phyloP scores from a whole-genome alignment of 331 rosid species.

The Stylosanthes scabra region DNA sequence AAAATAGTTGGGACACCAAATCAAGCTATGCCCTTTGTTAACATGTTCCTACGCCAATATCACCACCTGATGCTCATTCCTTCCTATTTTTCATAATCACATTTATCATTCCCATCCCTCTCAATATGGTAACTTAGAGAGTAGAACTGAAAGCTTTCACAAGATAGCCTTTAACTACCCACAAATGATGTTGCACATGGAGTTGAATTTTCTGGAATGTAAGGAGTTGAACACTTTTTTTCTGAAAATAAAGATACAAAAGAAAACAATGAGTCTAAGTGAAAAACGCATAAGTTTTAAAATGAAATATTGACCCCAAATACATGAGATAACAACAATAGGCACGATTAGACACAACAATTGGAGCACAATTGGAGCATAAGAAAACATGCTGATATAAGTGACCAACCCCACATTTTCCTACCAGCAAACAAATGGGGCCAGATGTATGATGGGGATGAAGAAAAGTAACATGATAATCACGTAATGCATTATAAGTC shows the following conservation, averaged over 20 bases:
- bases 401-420: background rate
- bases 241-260: constrained; percentile 44
- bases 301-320: constrained; percentile 9
- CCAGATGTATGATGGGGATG: background rate
- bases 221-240: constrained; percentile 50
- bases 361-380: background rate
- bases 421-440: constrained; percentile 1
- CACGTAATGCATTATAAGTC: constrained; percentile 9
- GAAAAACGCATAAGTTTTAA: constrained; percentile 16
- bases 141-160: no score
- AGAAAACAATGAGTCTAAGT: background rate
- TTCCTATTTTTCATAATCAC: no score
- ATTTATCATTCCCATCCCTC: no score
- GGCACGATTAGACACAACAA: constrained; percentile 1
- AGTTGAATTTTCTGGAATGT: constrained; percentile 52
- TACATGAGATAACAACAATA: background rate
- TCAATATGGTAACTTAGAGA: no score
- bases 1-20: no score
- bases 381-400: constrained; percentile 11
- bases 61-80: no score
- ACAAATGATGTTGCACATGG: constrained; percentile 93
- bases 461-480: background rate
- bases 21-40: no score
- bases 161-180: constrained; percentile 89
- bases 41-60: no score